Conservation (phyloP, 169 alveolate genomes). For the Ichthyophthirius multifiliis region DNA sequence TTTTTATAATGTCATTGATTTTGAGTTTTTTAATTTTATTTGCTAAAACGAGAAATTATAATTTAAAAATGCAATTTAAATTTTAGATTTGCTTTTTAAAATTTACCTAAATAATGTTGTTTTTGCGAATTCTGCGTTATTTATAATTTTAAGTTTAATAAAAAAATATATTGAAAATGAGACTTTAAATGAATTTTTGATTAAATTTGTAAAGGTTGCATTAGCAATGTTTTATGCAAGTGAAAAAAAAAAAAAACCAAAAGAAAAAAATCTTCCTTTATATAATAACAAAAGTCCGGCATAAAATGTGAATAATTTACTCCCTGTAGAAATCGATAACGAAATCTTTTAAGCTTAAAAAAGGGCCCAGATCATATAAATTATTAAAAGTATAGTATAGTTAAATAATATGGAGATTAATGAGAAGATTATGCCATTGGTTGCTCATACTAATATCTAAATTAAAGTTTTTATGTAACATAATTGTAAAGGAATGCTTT, state of each 20-base stretch:
- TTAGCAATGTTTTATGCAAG: constrained; percentile 43
- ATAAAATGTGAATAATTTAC: not conserved
- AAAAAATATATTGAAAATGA: constrained; percentile 44
- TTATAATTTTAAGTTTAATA: constrained; percentile 51
- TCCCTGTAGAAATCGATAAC: constrained; percentile 37
- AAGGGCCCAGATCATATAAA: constrained; percentile 53
- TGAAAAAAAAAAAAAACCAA: constrained; percentile 35
- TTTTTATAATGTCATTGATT: constrained; percentile 71
- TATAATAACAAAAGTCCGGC: constrained; percentile 10
- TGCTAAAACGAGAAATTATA: constrained; percentile 73
- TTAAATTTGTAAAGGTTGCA: constrained; percentile 50
- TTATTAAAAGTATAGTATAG: constrained; percentile 45
- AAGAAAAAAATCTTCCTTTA: constrained; percentile 16
- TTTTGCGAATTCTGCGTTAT: constrained; percentile 55
- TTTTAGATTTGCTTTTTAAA: constrained; percentile 77
- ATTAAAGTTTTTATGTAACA: constrained; percentile 37
- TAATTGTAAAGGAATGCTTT: constrained; percentile 52
- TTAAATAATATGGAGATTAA: constrained; percentile 41
- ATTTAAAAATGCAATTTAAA: constrained; percentile 65
- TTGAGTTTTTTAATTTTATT: constrained; percentile 66
- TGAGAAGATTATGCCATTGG: constrained; percentile 47
- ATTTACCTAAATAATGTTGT: constrained; percentile 60
- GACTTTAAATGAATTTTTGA: constrained; percentile 54
- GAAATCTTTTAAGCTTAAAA: constrained; percentile 42
- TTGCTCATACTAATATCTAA: constrained; percentile 51